Percentiles rank a stretch among this genome's conserved stretches.
phyloP scores from a whole-genome alignment of 129 eudicot genomes.

The Rutidosis leptorrhynchoides region DNA sequence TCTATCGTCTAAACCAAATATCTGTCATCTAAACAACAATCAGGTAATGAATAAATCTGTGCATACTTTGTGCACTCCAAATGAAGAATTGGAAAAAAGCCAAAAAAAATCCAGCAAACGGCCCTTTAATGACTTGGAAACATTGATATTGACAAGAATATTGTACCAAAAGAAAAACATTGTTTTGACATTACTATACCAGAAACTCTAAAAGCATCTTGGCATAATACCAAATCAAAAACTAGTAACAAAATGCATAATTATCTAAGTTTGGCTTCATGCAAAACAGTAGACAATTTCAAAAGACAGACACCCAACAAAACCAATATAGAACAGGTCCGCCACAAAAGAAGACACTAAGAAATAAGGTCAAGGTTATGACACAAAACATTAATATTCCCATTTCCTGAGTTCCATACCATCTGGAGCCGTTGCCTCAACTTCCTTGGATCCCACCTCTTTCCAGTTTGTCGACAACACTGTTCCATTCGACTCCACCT shows the following conservation, averaged over 20 bases:
- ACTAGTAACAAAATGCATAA: slow-evolving; percentile 14
- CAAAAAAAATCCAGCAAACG: neutral
- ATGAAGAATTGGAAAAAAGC: neutral
- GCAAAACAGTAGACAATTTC: slow-evolving; percentile 24
- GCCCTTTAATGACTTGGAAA: neutral
- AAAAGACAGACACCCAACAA: slow-evolving; percentile 4
- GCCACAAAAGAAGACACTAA: neutral
- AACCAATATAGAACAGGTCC: slow-evolving; percentile 11
- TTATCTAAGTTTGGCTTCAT: slow-evolving; percentile 14
- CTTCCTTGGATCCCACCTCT: slow-evolving; percentile 83
- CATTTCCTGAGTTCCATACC: slow-evolving; percentile 92
- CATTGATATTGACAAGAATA: neutral
- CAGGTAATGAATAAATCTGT: neutral
- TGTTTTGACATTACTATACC: neutral
- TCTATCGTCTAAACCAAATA: neutral
- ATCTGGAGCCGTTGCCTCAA: slow-evolving; percentile 85
- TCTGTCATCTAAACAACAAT: neutral
- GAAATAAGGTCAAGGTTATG: slow-evolving; percentile 2
- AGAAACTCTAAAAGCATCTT: neutral
- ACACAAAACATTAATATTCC: slow-evolving; percentile 45
- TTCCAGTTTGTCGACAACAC: slow-evolving; percentile 95
- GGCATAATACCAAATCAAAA: neutral
- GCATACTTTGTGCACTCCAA: neutral
- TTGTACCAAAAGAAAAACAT: neutral
- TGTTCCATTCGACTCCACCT: slow-evolving; percentile 94